Evolutionary conservation across 306 rosid genomes (phyloP).

Genomic region (Trichosanthes truncata): DNA sequence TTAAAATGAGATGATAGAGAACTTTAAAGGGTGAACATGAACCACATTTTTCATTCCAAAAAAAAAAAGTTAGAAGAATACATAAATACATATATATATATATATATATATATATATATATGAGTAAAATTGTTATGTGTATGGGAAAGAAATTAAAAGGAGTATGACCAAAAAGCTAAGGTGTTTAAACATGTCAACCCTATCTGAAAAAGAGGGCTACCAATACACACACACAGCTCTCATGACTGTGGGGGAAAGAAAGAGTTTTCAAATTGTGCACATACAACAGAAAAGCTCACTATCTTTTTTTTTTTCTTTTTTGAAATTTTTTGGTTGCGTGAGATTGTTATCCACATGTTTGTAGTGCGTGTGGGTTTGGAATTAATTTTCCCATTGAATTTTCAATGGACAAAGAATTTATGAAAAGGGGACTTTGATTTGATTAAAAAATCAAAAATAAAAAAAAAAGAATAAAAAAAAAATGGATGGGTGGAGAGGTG

Average conservation of each 20-base stretch:
- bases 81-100: no score
- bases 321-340: conserved; percentile 5
- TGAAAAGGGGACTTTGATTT: conserved; percentile 3
- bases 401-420: background rate
- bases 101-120: no score
- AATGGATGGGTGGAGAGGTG: conserved; percentile 1
- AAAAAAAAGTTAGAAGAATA: no score
- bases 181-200: conserved; percentile 4
- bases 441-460: background rate
- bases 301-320: background rate
- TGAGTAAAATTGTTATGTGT: no score
- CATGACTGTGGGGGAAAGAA: background rate
- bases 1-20: background rate
- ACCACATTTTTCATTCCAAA: background rate
- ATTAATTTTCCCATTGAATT: conserved; percentile 1
- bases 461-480: background rate
- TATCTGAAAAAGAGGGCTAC: background rate
- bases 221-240: background rate
- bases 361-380: conserved; percentile 13
- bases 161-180: background rate
- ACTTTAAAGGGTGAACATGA: background rate
- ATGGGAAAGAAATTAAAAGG: background rate
- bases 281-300: conserved; percentile 12
- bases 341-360: conserved; percentile 16
- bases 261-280: conserved; percentile 3